phyloP scores from a whole-genome alignment of 2,329 filamentous ascomycete species.

The Trichophaea hybrida region DNA sequence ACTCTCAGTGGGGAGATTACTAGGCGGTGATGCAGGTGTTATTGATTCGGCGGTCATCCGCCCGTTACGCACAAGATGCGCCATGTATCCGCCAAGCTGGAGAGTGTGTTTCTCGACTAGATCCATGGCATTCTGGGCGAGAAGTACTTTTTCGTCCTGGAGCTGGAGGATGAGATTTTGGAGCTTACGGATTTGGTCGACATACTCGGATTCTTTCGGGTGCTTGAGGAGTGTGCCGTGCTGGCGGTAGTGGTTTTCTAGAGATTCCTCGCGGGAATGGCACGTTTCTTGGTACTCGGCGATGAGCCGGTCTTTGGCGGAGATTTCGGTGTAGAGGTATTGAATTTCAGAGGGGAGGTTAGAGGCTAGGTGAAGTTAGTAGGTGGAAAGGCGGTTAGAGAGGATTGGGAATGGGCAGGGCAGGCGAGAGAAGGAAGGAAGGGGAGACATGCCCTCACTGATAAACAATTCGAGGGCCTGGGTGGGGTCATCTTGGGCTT shows the following conservation, averaged over 20 bases:
- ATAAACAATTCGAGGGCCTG: slow-evolving; percentile 27
- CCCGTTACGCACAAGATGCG: slow-evolving; percentile 37
- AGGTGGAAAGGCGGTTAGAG: background rate
- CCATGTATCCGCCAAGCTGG: slow-evolving; percentile 39
- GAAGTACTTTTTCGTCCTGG: slow-evolving; percentile 57
- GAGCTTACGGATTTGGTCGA: slow-evolving; percentile 51
- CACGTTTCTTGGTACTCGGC: slow-evolving; percentile 54
- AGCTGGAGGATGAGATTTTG: slow-evolving; percentile 55
- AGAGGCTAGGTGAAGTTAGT: slow-evolving; percentile 14
- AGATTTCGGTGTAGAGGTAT: slow-evolving; percentile 70
- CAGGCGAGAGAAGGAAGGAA: background rate
- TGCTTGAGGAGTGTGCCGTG: slow-evolving; percentile 57
- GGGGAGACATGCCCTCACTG: slow-evolving; percentile 21
- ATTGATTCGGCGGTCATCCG: slow-evolving; percentile 38
- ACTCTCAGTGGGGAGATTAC: slow-evolving; percentile 15
- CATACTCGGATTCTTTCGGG: slow-evolving; percentile 57
- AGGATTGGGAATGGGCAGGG: background rate
- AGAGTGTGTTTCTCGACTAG: slow-evolving; percentile 39
- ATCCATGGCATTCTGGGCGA: slow-evolving; percentile 44
- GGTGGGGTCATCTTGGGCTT: slow-evolving; percentile 24
- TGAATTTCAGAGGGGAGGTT: slow-evolving; percentile 72
- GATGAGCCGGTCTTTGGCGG: slow-evolving; percentile 61
- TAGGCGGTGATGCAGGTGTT: slow-evolving; percentile 29
- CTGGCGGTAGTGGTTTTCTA: slow-evolving; percentile 68
- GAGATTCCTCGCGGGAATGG: slow-evolving; percentile 54